Percentiles rank a stretch among this genome's conserved stretches.
These are phyloP conservation scores for Fusarium virguliforme DNA, from an alignment of 2,329 filamentous ascomycete species.

Conservation along the genomic window DNA sequence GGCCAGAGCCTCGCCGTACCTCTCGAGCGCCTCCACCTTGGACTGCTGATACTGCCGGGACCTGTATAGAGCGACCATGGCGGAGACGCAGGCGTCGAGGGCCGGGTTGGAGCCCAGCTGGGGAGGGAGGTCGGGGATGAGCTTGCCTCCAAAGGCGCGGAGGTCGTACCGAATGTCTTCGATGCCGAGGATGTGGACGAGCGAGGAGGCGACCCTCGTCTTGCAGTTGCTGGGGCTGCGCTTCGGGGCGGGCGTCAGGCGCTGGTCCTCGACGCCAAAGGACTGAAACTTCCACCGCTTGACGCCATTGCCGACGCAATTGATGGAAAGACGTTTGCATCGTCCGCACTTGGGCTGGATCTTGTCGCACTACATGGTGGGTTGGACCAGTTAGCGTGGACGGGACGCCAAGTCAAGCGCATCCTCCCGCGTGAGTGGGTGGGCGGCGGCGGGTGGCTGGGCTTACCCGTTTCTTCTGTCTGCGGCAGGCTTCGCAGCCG, in stretches of 20 bases:
- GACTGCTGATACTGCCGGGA: conserved; percentile 16
- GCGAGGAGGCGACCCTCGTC: conserved; percentile 25
- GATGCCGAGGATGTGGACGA: conserved; percentile 41
- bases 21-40: conserved; percentile 28
- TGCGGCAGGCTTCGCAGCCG: conserved; percentile 39
- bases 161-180: conserved; percentile 46
- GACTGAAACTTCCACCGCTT: conserved; percentile 43
- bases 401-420: not conserved
- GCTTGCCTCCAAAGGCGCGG: conserved; percentile 36
- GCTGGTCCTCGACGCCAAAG: conserved; percentile 1
- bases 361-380: conserved; percentile 31
- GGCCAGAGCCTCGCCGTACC: conserved; percentile 38
- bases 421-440: not conserved
- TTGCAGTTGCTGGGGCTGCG: conserved; percentile 36
- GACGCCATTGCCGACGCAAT: conserved; percentile 42
- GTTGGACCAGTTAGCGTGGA: not conserved
- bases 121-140: conserved; percentile 36
- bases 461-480: conserved; percentile 41
- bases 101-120: conserved; percentile 36
- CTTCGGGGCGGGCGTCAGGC: not conserved
- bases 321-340: conserved; percentile 38
- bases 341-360: conserved; percentile 37
- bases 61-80: conserved; percentile 40
- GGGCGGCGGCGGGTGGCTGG: not conserved
- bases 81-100: conserved; percentile 39